These are phyloP conservation scores for Cydonia oblonga DNA, from an alignment of 331 rosid species.

Conservation along the genomic window DNA sequence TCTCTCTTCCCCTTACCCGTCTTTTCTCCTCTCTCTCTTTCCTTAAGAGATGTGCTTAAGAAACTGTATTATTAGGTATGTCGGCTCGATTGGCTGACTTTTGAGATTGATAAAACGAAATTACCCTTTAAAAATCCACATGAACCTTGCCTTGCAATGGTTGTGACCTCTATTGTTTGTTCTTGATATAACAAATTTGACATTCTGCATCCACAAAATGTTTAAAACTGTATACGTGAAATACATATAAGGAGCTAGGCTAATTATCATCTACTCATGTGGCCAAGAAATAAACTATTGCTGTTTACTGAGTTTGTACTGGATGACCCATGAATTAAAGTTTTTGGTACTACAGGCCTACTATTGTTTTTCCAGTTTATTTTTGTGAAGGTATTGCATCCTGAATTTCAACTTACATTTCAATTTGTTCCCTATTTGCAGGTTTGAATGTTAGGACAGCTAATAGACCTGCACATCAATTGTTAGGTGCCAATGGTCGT, in stretches of 20 bases:
- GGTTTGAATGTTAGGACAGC: slow-evolving; percentile 74
- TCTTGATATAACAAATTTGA: background rate
- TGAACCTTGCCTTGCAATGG: background rate
- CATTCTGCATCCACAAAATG: background rate
- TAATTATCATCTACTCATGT: background rate
- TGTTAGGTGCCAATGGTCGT: slow-evolving; percentile 91
- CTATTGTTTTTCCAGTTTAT: background rate
- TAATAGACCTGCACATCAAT: slow-evolving; percentile 84
- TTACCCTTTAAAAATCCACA: background rate
- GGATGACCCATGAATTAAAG: background rate
- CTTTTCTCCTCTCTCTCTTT: background rate
- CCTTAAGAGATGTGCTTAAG: background rate
- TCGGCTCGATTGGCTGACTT: background rate
- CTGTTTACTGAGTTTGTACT: background rate
- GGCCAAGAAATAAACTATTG: background rate
- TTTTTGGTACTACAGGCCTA: background rate
- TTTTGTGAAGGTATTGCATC: background rate
- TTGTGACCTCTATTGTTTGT: background rate
- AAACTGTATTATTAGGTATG: background rate
- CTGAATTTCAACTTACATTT: background rate
- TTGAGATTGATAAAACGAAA: background rate
- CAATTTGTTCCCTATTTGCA: slow-evolving; percentile 10
- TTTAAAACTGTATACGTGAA: background rate
- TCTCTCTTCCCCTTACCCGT: background rate
- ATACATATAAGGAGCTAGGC: background rate